Conservation (phyloP, 805 yeast genomes). For the Millerozyma miso region DNA sequence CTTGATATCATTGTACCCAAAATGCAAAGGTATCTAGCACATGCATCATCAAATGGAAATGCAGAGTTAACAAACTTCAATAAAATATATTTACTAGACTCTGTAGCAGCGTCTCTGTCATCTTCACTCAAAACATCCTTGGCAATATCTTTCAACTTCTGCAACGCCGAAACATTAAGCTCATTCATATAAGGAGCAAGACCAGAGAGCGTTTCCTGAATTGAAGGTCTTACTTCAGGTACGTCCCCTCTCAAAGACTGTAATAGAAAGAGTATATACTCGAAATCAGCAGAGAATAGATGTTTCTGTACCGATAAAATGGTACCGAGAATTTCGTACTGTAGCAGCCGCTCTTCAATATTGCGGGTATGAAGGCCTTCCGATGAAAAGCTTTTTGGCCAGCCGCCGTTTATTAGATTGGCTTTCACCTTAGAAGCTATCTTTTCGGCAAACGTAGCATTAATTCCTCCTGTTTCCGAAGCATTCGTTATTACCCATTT, state of each 20-base stretch:
- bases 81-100: slow-evolving; percentile 52
- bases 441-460: slow-evolving; percentile 28
- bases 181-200: slow-evolving; percentile 46
- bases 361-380: background rate
- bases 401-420: slow-evolving; percentile 52
- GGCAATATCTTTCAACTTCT: slow-evolving; percentile 37
- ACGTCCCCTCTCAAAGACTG: slow-evolving; percentile 64
- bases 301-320: slow-evolving; percentile 47
- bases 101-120: slow-evolving; percentile 9
- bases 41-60: slow-evolving; percentile 62
- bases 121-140: slow-evolving; percentile 23
- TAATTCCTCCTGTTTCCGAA: slow-evolving; percentile 1
- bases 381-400: slow-evolving; percentile 41
- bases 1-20: slow-evolving; percentile 57
- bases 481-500: slow-evolving; percentile 47
- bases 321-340: slow-evolving; percentile 77
- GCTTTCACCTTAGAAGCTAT: slow-evolving; percentile 54
- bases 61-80: slow-evolving; percentile 61
- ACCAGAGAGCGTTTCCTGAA: slow-evolving; percentile 67
- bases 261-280: slow-evolving; percentile 62
- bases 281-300: slow-evolving; percentile 41
- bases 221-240: slow-evolving; percentile 56
- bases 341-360: slow-evolving; percentile 50
- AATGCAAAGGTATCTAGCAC: slow-evolving; percentile 64
- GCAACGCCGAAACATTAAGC: slow-evolving; percentile 36